Base-by-base conservation (phyloP, 257 asterid species). In the Lavandula angustifolia region DNA sequence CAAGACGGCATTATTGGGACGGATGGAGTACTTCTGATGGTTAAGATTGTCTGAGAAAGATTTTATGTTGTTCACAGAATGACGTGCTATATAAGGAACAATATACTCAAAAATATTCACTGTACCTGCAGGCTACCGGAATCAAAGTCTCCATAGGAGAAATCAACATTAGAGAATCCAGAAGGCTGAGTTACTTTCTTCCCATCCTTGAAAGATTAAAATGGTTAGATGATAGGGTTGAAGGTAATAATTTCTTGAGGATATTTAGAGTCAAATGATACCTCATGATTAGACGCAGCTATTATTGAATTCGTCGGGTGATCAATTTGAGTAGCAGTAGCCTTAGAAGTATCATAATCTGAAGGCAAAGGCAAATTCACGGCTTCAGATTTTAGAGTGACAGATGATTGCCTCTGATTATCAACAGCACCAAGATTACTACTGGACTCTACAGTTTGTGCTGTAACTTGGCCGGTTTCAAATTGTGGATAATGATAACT, bases 121-220 rank as follows among this genome's bases (percentile, higher is more conserved):
- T 52, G 56, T 79, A 88, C 95, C 98, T 91, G 95, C 76, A 91
- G 83, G 78, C 81, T 55, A 64, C 56, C 79, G 67, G 81, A 79
- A 81, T 88, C 95, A 74, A 91, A 84, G 46, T 76, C 86, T 76
- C 40, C 87, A 68, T 71, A 62, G 60, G 90, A 35, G 75, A 70
- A 71, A 71, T 86, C 95, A 47, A 79, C 69, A 12, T 72, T 82
- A 64, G 94, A 91, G 62, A 79, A 62, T 44, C 77, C 79, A n/a
- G 80, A 62, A 41, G 54, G 75, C 73, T 82, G 82, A 48, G 75
- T 76, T 80, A 87, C 90, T 77, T 69, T 64, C 71, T 79, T 82
- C 71, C 60, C 92, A 75, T 79, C 92, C 96, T 85, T 70, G 40
- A 51, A 50, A 60, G 60, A 54, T 33, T 9, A 54, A 53, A 58